Percentiles rank a stretch among this genome's conserved stretches.
Conservation (phyloP, 2,329 filamentous ascomycete genomes). For the Lachnellula arida region DNA sequence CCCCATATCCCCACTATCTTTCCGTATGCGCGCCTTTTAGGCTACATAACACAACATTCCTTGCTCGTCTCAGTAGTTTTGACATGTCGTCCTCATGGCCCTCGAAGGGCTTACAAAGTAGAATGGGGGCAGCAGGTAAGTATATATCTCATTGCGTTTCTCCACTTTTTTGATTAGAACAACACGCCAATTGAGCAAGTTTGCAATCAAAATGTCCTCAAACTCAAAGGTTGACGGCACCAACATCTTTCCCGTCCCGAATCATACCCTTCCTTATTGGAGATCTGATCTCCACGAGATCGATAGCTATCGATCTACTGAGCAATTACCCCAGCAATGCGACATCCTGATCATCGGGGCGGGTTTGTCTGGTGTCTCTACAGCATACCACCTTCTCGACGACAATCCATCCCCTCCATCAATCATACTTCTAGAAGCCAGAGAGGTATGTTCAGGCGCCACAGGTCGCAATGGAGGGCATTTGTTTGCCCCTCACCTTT, state of each 20-base stretch:
- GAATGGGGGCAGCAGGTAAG: too few species aligned
- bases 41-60: too few species aligned
- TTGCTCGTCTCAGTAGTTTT: too few species aligned
- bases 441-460: slow-evolving; percentile 34
- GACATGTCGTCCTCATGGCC: too few species aligned
- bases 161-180: too few species aligned
- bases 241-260: slow-evolving; percentile 13
- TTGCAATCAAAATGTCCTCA: background rate
- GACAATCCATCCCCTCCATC: slow-evolving; percentile 8
- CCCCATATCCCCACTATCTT: too few species aligned
- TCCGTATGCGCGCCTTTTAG: too few species aligned
- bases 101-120: too few species aligned
- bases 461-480: slow-evolving; percentile 45
- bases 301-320: slow-evolving; percentile 15
- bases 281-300: slow-evolving; percentile 14
- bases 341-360: slow-evolving; percentile 26
- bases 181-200: too few species aligned
- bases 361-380: slow-evolving; percentile 18
- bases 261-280: slow-evolving; percentile 17
- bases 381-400: slow-evolving; percentile 16
- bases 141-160: too few species aligned
- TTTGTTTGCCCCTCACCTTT: slow-evolving; percentile 37
- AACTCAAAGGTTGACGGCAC: background rate
- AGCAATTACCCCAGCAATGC: slow-evolving; percentile 12
- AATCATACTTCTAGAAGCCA: slow-evolving; percentile 39